Evolutionary conservation across 306 rosid genomes (phyloP), one percentile per base, ranked within the genome.

Genomic region (Trifolium repens): DNA sequence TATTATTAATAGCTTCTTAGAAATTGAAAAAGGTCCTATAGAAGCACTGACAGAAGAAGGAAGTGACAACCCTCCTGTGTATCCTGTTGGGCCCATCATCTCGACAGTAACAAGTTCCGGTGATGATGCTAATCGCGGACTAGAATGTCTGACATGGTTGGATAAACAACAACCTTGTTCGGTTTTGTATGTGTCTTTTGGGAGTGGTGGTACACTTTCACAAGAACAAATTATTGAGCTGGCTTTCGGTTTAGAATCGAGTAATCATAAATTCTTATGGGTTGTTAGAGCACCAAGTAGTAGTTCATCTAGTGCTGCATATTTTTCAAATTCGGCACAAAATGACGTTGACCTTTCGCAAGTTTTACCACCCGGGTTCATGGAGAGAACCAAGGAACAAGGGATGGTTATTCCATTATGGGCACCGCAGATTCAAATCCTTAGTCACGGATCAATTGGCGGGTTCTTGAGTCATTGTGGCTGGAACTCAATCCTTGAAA

Each of bases 101-200:
- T 52, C 19, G 52, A 61, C 19, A 12, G 78, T 15, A 2, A 24
- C 40, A 26, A 42, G 46, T 42, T 10, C 5, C 1, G 10, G 26
- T 22, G 55, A 10, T 17, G 11, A 26, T 37, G 58, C 13, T 42
- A 42, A 3, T 16, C 2, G 40, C 2, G 72, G 19, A 19, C 13
- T 35, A 16, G 80, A 71, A 37, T 79, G 72, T 40, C 2, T 65
- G 0, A 7, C 11, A 58, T 84, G 87, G 84, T 67, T 84, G 69
- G 79, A 84, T 9, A 64, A 42, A 22, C 82, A 84, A 7, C 26
- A 71, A 24, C 46, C 13, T 6, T 22, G 67, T 43, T 80, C 84
- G 1, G 87, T 84, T 26, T 14, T 83, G 67, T 84, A 16, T 74
- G 78, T 84, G 30, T 75, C 79, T 7, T 83, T 80, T 72, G 84